Conservation (phyloP, 2,329 filamentous ascomycete species). For the Verruconis gallopava region DNA sequence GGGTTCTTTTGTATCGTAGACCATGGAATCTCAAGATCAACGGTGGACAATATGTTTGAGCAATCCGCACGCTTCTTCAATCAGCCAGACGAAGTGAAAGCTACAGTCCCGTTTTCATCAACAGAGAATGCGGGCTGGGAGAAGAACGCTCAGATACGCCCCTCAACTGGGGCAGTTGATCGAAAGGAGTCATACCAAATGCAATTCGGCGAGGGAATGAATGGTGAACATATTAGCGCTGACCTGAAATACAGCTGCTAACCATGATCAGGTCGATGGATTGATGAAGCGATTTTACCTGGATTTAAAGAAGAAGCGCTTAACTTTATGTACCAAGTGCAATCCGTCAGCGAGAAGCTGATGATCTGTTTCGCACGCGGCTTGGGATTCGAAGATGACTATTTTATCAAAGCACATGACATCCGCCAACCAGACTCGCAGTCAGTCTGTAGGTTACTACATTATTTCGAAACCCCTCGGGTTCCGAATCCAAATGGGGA, state of each 20-base stretch:
- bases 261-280: no score
- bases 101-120: conserved; percentile 39
- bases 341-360: conserved; percentile 40
- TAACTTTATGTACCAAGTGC: conserved; percentile 42
- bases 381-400: conserved; percentile 42
- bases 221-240: no score
- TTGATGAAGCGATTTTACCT: conserved; percentile 34
- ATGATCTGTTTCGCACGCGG: conserved; percentile 48
- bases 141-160: conserved; percentile 44
- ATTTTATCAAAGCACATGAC: conserved; percentile 44
- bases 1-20: conserved; percentile 48
- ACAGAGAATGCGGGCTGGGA: conserved; percentile 48
- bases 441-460: conserved; percentile 42
- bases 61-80: conserved; percentile 41
- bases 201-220: conserved; percentile 45
- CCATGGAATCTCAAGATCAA: conserved; percentile 38
- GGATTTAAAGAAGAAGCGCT: conserved; percentile 35
- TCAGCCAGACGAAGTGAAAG: conserved; percentile 39
- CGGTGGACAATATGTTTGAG: conserved; percentile 40
- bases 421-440: conserved; percentile 37
- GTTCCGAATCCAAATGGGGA: conserved; percentile 21
- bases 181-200: conserved; percentile 51
- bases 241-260: no score
- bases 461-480: conserved; percentile 35
- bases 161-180: conserved; percentile 45